These are phyloP conservation scores for Chenopodium formosanum DNA, from an alignment of 148 eudicot species.

Conservation along the genomic window DNA sequence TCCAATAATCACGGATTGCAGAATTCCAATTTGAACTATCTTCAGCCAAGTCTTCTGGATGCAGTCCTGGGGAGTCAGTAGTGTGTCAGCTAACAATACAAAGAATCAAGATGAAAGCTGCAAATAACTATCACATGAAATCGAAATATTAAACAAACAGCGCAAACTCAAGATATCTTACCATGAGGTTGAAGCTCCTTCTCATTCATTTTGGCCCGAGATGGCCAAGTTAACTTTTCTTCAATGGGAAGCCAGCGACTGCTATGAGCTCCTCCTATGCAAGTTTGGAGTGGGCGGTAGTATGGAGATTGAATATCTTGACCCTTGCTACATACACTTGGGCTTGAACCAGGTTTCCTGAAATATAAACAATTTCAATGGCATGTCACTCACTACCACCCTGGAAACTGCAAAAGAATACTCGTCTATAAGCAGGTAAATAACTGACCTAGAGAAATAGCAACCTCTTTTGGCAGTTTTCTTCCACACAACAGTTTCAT, in stretches of 20 bases:
- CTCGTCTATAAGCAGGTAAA: background rate
- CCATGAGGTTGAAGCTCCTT: slow-evolving; percentile 77
- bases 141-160: background rate
- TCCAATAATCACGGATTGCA: slow-evolving; percentile 77
- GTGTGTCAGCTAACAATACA: background rate
- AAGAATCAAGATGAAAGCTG: background rate
- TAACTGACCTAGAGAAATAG: slow-evolving; percentile 69
- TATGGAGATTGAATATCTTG: slow-evolving; percentile 87
- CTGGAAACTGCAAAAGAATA: background rate
- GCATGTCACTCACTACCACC: background rate
- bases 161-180: slow-evolving; percentile 22
- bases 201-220: slow-evolving; percentile 58
- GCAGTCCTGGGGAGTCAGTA: slow-evolving; percentile 44
- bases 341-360: slow-evolving; percentile 73
- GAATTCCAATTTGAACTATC: slow-evolving; percentile 61
- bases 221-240: slow-evolving; percentile 80
- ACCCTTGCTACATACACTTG: slow-evolving; percentile 61
- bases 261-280: slow-evolving; percentile 91
- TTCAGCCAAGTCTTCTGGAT: slow-evolving; percentile 62
- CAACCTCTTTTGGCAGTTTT: slow-evolving; percentile 74
- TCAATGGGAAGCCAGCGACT: slow-evolving; percentile 83
- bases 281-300: slow-evolving; percentile 72
- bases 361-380: slow-evolving; percentile 27
- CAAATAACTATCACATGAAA: background rate
- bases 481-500: slow-evolving; percentile 95